Base-by-base conservation (phyloP, 768 basidiomycete species). In the Lentinula boryana region DNA sequence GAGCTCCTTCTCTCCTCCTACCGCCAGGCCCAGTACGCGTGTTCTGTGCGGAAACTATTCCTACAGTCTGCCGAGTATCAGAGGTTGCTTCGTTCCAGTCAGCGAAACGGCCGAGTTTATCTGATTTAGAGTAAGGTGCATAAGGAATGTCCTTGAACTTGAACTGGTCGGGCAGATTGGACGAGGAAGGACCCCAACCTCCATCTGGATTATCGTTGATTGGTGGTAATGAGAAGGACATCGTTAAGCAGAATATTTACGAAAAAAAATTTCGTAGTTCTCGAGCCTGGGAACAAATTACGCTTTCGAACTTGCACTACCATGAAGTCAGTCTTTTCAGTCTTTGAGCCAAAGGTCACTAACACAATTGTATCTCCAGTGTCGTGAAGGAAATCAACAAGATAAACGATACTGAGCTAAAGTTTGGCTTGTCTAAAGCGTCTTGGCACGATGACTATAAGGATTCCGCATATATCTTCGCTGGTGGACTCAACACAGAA, bases 61-160 rank as follows among this genome's bases (percentile, higher is more conserved):
- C 84, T 38, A 78, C 72, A 60, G 80, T 67, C 69, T 87, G 85
- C 51, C 87, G 84, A 63, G 74, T 79, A 68, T 90, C 88, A 56
- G 81, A 70, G 33, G 87, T 81, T 27, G 85, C 74, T 71, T 93
- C 91, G 74, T 93, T 93, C 95, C 96, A 99, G 78, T 99, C 96
- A 52, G 96, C 96, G 69, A 99, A 91, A 57, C 96, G 88, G 57
- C 93, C 94, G 60, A 99, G 87, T 74, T 98, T 98, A 81, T 99
- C 97, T 40, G 93, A 88, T 85, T 99, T 99, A 76, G 94, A 94
- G 82, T 93, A 98, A 4, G 95, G 95, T 0, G 96, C 95, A 70
- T 98, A 99, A 50, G 97, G 97, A 62, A 98, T 97, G 68, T 98
- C 97, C 74, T 93, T 94, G 83, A 97, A 97, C 76, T 95, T 95